Evolutionary conservation across 176 grass and related monocot species (phyloP).

Genomic region (Oropetium thomaeum): DNA sequence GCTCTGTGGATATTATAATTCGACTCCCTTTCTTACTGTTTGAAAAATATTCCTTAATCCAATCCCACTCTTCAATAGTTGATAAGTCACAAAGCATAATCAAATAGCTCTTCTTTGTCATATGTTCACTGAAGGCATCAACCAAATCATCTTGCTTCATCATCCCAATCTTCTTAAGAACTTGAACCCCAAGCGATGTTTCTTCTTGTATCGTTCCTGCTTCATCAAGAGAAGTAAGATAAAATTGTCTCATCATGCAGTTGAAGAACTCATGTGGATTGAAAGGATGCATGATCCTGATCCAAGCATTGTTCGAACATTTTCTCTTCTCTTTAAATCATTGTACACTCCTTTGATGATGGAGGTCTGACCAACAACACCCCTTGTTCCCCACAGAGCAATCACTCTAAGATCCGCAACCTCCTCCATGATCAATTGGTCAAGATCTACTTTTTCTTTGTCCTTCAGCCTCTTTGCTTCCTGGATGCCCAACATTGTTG

Average conservation of each 20-base stretch:
- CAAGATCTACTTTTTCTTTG: background rate
- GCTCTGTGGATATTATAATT: too few relatives aligned
- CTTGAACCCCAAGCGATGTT: too few relatives aligned
- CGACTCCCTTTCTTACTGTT: background rate
- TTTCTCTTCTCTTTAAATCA: fast-evolving
- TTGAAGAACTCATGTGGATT: background rate
- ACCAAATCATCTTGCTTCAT: too few relatives aligned
- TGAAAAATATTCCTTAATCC: background rate
- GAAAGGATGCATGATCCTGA: background rate
- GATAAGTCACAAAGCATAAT: constrained; percentile 12
- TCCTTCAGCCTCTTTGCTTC: background rate
- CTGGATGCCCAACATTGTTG: background rate
- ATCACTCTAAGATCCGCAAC: background rate
- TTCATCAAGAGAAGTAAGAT: background rate
- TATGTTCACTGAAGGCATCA: background rate
- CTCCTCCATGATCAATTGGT: background rate
- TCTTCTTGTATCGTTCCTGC: too few relatives aligned
- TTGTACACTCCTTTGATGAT: background rate
- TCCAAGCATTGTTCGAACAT: constrained; percentile 8
- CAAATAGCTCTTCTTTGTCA: background rate
- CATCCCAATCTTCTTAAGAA: too few relatives aligned
- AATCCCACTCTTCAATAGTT: background rate
- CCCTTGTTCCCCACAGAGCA: background rate
- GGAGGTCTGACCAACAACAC: background rate
- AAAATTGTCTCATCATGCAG: background rate